A percentile compares a stretch with the other conserved stretches of the same genome.
Conservation (phyloP, 805 yeast species). For the Zygosaccharomyces lentus region DNA sequence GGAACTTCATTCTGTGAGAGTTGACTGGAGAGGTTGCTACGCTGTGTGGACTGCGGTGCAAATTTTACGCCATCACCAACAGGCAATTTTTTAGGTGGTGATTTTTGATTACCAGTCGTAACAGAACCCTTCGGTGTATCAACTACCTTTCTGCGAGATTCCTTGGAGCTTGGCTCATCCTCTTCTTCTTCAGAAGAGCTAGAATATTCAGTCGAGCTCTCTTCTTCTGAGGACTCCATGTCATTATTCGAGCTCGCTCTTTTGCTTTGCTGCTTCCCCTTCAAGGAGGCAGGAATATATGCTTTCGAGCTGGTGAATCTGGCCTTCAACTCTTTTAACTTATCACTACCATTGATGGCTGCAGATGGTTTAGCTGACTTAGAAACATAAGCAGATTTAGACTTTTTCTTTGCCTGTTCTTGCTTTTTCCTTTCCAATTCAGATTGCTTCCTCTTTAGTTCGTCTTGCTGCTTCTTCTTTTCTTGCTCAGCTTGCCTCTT, state of each 20-base stretch:
- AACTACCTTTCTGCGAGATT: slow-evolving; percentile 43
- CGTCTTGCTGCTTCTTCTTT: slow-evolving; percentile 2
- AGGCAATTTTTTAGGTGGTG: slow-evolving; percentile 15
- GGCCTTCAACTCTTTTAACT: slow-evolving; percentile 17
- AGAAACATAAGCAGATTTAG: slow-evolving; percentile 1
- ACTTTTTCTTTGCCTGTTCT: slow-evolving; percentile 2
- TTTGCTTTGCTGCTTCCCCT: slow-evolving; percentile 7
- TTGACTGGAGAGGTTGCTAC: slow-evolving; percentile 5
- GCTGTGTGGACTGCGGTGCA: slow-evolving; percentile 26
- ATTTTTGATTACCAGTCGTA: slow-evolving; percentile 18
- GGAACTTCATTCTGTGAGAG: slow-evolving; percentile 15
- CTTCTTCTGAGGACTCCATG: slow-evolving; percentile 17
- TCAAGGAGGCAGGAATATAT: slow-evolving; percentile 15
- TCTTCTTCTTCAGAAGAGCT: slow-evolving; percentile 29
- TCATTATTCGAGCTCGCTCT: slow-evolving; percentile 3
- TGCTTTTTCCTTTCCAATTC: slow-evolving; percentile 1
- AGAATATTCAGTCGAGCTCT: slow-evolving; percentile 19
- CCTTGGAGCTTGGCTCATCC: slow-evolving; percentile 24
- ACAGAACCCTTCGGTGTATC: slow-evolving; percentile 42
- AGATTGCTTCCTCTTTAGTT: slow-evolving; percentile 9
- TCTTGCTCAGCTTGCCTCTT: slow-evolving; percentile 14
- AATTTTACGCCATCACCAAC: slow-evolving; percentile 12
- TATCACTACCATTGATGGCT: slow-evolving; percentile 8
- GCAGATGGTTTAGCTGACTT: slow-evolving; percentile 2
- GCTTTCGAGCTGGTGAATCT: slow-evolving; percentile 16